phyloP scores from a whole-genome alignment of 1,284 basidiomycete genomes.

The Ustilago hordei region DNA sequence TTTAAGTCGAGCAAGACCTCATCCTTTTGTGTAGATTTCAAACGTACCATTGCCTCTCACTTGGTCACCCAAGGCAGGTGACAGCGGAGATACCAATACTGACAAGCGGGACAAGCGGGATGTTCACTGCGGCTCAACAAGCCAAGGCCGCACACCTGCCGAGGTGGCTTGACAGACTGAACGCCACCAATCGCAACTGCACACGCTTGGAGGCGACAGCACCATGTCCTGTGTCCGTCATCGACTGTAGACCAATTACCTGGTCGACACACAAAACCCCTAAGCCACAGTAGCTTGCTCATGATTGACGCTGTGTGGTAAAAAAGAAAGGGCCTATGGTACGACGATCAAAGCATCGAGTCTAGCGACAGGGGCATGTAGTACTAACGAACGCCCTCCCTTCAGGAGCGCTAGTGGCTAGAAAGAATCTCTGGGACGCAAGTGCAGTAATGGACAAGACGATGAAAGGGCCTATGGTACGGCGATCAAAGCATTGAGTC shows the following conservation, averaged over 20 bases:
- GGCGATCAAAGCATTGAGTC: not conserved
- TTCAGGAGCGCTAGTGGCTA: too few relatives aligned
- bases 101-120: conserved; percentile 8
- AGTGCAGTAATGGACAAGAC: too few relatives aligned
- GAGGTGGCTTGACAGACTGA: not conserved
- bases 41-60: not conserved
- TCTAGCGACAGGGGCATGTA: not conserved
- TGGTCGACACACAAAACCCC: conserved; percentile 12
- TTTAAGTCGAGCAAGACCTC: not conserved
- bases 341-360: not conserved
- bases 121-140: conserved; percentile 12
- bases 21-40: not conserved
- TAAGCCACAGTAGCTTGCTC: conserved; percentile 7
- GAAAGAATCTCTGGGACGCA: too few relatives aligned
- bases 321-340: not conserved
- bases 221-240: too few relatives aligned
- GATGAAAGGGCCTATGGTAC: not conserved
- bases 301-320: too few relatives aligned
- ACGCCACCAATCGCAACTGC: not conserved
- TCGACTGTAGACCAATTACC: conserved; percentile 11
- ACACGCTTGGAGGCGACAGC: too few relatives aligned
- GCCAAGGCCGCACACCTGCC: conserved; percentile 1
- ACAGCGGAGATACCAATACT: conserved; percentile 1
- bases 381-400: too few relatives aligned
- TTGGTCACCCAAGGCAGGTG: not conserved